A percentile compares a stretch with the other conserved stretches of the same genome.
These are phyloP conservation scores for Microsporum audouinii DNA, from an alignment of 2,329 filamentous ascomycete genomes.

Conservation along the genomic window DNA sequence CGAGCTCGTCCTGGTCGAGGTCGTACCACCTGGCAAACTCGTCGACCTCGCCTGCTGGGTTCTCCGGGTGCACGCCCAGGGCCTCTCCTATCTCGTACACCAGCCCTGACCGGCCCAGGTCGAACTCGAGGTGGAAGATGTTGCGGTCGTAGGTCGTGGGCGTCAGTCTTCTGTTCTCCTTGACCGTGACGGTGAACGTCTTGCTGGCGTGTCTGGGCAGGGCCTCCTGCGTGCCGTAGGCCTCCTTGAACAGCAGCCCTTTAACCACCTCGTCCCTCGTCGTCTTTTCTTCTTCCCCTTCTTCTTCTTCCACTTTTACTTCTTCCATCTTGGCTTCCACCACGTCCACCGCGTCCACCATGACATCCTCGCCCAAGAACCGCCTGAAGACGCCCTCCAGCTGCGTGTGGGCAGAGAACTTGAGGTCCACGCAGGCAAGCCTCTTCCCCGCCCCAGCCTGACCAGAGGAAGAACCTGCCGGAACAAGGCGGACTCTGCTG, in stretches of 20 bases:
- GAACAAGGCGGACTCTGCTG: no score
- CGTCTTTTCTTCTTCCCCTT: neutral
- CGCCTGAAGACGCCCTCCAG: neutral
- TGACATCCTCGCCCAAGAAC: neutral
- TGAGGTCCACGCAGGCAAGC: no score
- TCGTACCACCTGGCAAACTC: slow-evolving; percentile 87
- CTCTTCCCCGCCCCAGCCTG: no score
- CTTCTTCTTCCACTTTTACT: neutral
- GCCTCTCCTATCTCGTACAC: slow-evolving; percentile 97
- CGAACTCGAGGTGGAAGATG: slow-evolving; percentile 99
- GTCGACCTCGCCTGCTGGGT: slow-evolving; percentile 65
- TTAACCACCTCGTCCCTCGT: neutral
- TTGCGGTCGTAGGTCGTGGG: slow-evolving; percentile 85
- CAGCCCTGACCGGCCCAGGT: slow-evolving; percentile 79
- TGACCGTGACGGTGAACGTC: slow-evolving; percentile 78
- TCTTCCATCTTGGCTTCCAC: neutral
- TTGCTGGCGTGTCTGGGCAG: slow-evolving; percentile 78
- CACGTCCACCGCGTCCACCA: neutral
- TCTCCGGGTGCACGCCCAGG: slow-evolving; percentile 90
- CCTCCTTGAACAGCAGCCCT: slow-evolving; percentile 69
- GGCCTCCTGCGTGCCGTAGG: slow-evolving; percentile 59
- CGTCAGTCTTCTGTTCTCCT: slow-evolving; percentile 90
- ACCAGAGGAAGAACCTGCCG: no score
- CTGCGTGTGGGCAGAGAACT: no score
- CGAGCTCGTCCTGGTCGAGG: slow-evolving; percentile 67